Base-by-base conservation (phyloP, 352 stramenopile species). In the Globisporangium irregulare region DNA sequence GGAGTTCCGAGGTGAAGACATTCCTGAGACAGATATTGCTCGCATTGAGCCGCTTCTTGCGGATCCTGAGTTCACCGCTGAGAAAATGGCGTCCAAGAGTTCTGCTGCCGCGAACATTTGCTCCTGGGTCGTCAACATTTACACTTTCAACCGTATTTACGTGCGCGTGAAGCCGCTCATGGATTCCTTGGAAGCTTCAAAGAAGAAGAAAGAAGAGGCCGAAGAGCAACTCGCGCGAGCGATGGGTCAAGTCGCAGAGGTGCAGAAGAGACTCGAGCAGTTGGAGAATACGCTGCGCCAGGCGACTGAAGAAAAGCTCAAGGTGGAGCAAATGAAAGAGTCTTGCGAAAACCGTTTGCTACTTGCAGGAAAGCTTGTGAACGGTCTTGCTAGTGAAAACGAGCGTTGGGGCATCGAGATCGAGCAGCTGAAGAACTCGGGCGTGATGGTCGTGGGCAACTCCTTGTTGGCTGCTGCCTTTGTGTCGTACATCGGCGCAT, bases 101-200 rank as follows among this genome's bases (percentile, higher is more conserved):
- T 97, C 90, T 4, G 97, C 97, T 4, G 97, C 97, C 1, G 96
- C 97, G 1, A 99, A 98, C 73, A 89, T 99, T 63, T 99, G 95
- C 72, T 98, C 91, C 24, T 99, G 97, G 96, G 97, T 99, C 25
- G 93, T 98, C 18, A 99, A 98, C 63, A 99, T 99, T 69, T 98
- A 98, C 77, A 97, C 89, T 27, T 99, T 98, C 79, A 99, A 99
- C 79, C 85, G 97, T 36, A 99, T 99, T 70, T 99, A 99, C 80
- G 96, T 99, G 48, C 98, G 98, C 69, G 97, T 99, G 5, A 99
- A 99, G 75, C 97, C 97, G 53, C 86, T 99, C 0, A 99, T 99
- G 96, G 96, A 99, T 71, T 97, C 91, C 46, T 84, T 99, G 4
- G 95, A 99, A 70, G 91, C 85, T 24, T 98, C 97, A 12, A 94